Evolutionary conservation across 495 filamentous ascomycete species (phyloP).

Genomic region (Mycothermus thermophilus): DNA sequence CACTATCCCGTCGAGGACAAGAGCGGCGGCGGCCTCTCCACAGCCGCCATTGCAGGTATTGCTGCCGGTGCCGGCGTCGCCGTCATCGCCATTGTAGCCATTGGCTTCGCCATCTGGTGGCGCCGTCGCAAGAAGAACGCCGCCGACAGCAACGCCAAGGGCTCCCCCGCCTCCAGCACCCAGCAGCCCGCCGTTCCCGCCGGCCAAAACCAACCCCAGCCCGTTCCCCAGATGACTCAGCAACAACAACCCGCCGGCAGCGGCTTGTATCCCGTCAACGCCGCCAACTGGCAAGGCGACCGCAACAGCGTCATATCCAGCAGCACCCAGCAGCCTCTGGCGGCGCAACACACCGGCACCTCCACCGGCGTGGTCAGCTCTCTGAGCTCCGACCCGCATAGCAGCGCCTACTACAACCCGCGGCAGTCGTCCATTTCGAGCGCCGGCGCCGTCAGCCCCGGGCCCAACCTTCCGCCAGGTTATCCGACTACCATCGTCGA

Average conservation of each 20-base stretch:
- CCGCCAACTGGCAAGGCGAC: neutral
- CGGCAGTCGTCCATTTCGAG: neutral
- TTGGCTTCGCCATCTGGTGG: conserved; percentile 11
- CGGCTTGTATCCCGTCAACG: neutral
- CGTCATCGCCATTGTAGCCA: conserved; percentile 8
- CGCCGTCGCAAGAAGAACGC: conserved; percentile 12
- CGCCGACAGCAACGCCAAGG: neutral
- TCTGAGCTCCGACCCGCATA: conserved; percentile 4
- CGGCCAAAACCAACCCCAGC: conserved; percentile 5
- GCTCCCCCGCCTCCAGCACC: neutral
- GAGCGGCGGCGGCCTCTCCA: conserved; percentile 8
- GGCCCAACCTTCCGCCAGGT: neutral
- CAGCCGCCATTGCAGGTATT: conserved; percentile 17
- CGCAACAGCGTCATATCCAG: neutral
- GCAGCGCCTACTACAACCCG: neutral
- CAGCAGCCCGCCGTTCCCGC: conserved; percentile 1
- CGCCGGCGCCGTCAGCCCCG: conserved; percentile 1
- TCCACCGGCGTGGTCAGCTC: conserved; percentile 9
- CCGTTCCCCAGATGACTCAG: too few relatives aligned
- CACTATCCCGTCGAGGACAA: conserved; percentile 9
- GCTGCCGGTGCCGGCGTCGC: conserved; percentile 14
- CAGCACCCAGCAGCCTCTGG: neutral
- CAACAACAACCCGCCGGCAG: too few relatives aligned
- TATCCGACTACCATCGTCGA: conserved; percentile 7
- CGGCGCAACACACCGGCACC: conserved; percentile 9